Base-by-base conservation (phyloP, 148 eudicot species). In the Euryodendron excelsum region DNA sequence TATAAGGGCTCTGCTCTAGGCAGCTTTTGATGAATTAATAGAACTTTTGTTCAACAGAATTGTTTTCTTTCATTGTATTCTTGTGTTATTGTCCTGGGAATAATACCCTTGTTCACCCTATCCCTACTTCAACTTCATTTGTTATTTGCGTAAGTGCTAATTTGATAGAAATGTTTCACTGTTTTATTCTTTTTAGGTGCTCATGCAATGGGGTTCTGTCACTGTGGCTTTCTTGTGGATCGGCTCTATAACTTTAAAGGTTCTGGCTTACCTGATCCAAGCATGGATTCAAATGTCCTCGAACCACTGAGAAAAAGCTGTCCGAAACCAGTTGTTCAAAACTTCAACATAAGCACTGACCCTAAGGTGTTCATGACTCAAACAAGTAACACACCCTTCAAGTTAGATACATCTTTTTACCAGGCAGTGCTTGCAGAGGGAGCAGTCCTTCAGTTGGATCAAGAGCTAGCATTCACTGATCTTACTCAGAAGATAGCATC, bases 241-340 rank as follows among this genome's bases (percentile, higher is more conserved):
- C 76, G 85, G n/a, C 78, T 82, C 13, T 82, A 78, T 37, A 79
- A 82, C 44, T 82, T 82, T 63, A 68, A 45, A n/a, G 78, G 78
- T 5, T 27, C 76, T 0, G 83, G 80, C 55, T 2, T 18, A 59
- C 31, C 83, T 28, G 83, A 81, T 76, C 83, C 83, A 11, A 81
- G 15, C 17, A 34, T 81, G 70, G 76, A 76, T 21, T 21, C 75
- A 0, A 15, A 33, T 13, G 8, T 52, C 25, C 58, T 74, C 27
- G 34, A 28, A 37, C 56, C 20, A 33, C 67, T 74, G 8, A 41
- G 4, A 23, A 56, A 53, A 17, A 68, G 15, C 48, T 80, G 82
- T 33, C 82, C 82, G 10, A 34, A 23, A n/a, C 31, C 78, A 37
- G 12, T 55, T 13, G 34, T 12, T 12, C 1, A 12, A 13, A 80